Percentiles rank a stretch among this genome's conserved stretches.
Evolutionary conservation across 2,329 filamentous ascomycete species (phyloP).

Genomic region (Tetracladium maxilliforme): DNA sequence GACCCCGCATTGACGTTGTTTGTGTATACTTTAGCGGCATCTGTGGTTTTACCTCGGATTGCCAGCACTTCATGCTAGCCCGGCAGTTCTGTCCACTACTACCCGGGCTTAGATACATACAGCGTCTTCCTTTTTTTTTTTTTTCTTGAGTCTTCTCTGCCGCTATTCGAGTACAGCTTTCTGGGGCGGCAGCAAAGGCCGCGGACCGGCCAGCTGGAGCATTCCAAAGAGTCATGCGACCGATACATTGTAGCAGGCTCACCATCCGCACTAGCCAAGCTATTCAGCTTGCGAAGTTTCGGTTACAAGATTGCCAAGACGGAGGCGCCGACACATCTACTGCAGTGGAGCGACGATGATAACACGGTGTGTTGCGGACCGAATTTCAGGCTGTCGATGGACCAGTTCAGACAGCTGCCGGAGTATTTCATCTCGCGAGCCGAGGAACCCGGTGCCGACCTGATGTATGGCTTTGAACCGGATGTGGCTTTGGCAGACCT

Average conservation of each 20-base stretch:
- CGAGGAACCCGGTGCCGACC: slow-evolving; percentile 3
- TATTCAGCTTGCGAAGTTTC: too few species aligned
- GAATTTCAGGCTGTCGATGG: slow-evolving; percentile 3
- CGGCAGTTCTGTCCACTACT: slow-evolving; percentile 2
- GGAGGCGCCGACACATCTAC: too few species aligned
- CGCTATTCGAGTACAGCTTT: slow-evolving; percentile 1
- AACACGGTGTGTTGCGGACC: slow-evolving; percentile 2
- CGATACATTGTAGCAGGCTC: slow-evolving; percentile 1
- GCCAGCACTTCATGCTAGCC: too few species aligned
- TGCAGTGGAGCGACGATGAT: slow-evolving; percentile 3
- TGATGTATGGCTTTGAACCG: slow-evolving; percentile 4
- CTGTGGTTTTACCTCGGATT: slow-evolving; percentile 2
- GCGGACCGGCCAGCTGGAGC: not conserved
- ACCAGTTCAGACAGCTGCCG: slow-evolving; percentile 2
- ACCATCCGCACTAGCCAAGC: slow-evolving; percentile 1
- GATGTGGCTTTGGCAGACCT: slow-evolving; percentile 2
- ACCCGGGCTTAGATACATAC: slow-evolving; percentile 2
- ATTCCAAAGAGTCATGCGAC: slow-evolving; percentile 1
- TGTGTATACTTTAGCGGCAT: slow-evolving; percentile 4
- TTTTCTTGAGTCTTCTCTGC: too few species aligned
- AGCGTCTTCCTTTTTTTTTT: too few species aligned
- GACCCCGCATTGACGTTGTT: slow-evolving; percentile 3
- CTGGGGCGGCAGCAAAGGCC: slow-evolving; percentile 1
- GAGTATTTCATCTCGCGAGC: slow-evolving; percentile 3
- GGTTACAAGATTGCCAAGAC: too few species aligned